A percentile compares a stretch with the other conserved stretches of the same genome.
These are phyloP conservation scores for Alternaria angustiovoidea DNA, from an alignment of 2,329 filamentous ascomycete species.

Conservation along the genomic window DNA sequence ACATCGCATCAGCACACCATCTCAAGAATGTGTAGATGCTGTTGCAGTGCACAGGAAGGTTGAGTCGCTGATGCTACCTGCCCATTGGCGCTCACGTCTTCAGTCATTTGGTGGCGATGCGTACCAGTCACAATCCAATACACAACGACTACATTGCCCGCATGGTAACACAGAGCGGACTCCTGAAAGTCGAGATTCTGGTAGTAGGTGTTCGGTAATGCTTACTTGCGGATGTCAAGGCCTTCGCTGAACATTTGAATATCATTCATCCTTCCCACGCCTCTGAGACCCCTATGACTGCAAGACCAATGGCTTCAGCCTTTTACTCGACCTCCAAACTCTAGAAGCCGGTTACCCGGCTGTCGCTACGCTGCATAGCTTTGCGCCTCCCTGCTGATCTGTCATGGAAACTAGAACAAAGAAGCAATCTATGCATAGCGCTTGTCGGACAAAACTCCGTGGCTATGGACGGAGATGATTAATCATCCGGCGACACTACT, in stretches of 20 bases:
- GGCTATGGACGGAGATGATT: neutral
- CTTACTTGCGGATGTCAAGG: accelerated
- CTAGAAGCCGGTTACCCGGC: neutral
- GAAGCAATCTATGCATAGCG: neutral
- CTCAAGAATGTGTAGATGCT: no score
- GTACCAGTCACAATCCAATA: neutral
- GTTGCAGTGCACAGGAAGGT: neutral
- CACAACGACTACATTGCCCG: neutral
- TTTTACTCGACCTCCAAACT: neutral
- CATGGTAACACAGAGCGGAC: neutral
- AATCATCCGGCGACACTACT: neutral
- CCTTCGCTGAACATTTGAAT: no score
- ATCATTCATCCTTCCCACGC: neutral
- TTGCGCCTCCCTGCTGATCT: neutral
- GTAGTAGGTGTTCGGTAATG: neutral
- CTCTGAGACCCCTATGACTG: neutral
- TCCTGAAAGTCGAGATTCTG: neutral
- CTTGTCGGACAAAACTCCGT: neutral
- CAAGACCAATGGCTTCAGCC: neutral
- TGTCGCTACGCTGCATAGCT: neutral
- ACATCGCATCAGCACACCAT: neutral
- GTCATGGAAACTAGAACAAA: neutral
- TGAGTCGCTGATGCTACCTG: neutral
- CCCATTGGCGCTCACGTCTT: neutral
- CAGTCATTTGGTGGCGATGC: no score